phyloP scores from a whole-genome alignment of 768 basidiomycete genomes.

The Amanita fuliginea region DNA sequence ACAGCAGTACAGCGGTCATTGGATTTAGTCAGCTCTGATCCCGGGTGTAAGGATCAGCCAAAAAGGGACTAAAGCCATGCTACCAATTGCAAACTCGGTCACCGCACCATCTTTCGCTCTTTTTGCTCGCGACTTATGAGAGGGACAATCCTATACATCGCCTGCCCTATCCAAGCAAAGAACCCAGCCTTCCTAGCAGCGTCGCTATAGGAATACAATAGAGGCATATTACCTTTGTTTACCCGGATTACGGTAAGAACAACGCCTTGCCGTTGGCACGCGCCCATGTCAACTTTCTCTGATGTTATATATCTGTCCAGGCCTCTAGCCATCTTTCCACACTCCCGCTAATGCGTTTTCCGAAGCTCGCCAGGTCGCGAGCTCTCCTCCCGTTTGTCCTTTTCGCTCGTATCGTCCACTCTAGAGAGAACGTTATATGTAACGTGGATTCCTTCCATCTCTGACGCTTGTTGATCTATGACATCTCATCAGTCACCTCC shows the following conservation, averaged over 20 bases:
- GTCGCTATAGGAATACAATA: neutral
- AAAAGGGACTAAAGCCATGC: neutral
- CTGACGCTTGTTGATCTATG: slow-evolving; percentile 7
- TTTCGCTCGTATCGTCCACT: slow-evolving; percentile 23
- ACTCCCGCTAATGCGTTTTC: slow-evolving; percentile 17
- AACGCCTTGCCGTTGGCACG: slow-evolving; percentile 4
- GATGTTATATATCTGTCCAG: slow-evolving; percentile 4
- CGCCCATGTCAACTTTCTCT: neutral
- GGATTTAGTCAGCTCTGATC: neutral
- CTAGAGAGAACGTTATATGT: slow-evolving; percentile 53
- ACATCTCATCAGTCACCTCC: slow-evolving; percentile 51
- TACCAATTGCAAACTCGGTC: neutral
- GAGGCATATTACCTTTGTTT: neutral
- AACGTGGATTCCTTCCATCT: slow-evolving; percentile 19
- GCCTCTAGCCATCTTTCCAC: slow-evolving; percentile 1
- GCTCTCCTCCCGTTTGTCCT: slow-evolving; percentile 28
- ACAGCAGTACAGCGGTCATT: neutral
- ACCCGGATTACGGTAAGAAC: slow-evolving; percentile 4
- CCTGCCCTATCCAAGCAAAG: neutral
- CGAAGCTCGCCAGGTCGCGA: slow-evolving; percentile 71
- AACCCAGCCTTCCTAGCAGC: neutral
- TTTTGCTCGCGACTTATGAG: neutral
- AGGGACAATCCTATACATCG: neutral
- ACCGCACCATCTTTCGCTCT: neutral
- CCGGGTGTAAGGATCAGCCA: neutral